Evolutionary conservation across 805 yeast genomes (phyloP), one percentile per base, ranked within the genome.

Genomic region (Lipomyces mesembrius): DNA sequence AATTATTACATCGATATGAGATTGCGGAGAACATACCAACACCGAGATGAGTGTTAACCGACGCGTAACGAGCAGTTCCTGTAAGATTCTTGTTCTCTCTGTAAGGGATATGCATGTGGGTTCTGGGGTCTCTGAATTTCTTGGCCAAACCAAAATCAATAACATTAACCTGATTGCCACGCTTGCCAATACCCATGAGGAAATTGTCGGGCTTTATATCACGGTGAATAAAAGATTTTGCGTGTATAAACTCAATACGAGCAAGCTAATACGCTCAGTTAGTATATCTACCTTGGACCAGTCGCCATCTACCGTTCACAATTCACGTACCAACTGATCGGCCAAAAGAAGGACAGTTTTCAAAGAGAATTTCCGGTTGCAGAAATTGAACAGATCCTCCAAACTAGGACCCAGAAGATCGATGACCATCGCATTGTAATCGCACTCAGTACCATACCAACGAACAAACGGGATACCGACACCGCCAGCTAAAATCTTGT

Each of bases 401-500:
- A 94, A 83, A 0, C 97, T 90, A 3, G 98, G 98, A 5, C 99
- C 99, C 74, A 94, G 83, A 62, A 94, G 84, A 77, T 94, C 99
- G 74, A 94, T 94, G 53, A 94, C 98, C 93, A 94, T 89, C 52
- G 98, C 97, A 78, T 93, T 91, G 77, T 92, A 94, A 77, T 93
- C 98, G 73, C 97, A 91, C 78, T 94, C 98, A 1, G 96, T 90
- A 51, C 98, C 99, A 78, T 87, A 93, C 96, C 97, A 94, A 78
- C 98, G 87, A 43, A 94, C 92, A 79, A 92, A 93, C 2, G 99
- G 98, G 66, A 94, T 92, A 39, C 99, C 98, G 49, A 94, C 94
- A 39, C 98, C 98, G 49, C 98, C 99, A 71, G 96, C 88, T 63
- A 94, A 81, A 1, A 97, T 93, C 76, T 90, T 92, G 82, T 94